Conservation (phyloP, 2,329 filamentous ascomycete species). For the Apiospora marii region DNA sequence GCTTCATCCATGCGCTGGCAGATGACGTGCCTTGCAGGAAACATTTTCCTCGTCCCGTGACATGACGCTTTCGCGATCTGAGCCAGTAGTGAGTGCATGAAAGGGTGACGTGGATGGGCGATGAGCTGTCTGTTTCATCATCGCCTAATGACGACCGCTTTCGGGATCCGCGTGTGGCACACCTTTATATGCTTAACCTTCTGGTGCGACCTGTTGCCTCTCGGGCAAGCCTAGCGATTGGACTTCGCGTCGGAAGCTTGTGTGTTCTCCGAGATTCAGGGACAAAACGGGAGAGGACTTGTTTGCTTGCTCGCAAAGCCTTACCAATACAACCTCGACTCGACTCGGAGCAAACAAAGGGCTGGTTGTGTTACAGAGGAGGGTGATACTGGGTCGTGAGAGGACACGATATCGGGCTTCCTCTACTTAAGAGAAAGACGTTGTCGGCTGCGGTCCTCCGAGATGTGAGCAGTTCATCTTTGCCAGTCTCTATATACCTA, state of each 20-base stretch:
- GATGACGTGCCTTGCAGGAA: background rate
- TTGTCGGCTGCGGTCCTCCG: background rate
- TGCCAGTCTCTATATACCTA: background rate
- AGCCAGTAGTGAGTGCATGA: background rate
- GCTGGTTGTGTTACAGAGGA: background rate
- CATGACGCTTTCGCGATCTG: no score
- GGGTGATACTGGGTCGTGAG: background rate
- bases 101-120: background rate
- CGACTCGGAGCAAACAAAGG: background rate
- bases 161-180: background rate
- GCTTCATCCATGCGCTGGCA: background rate
- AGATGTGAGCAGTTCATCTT: background rate
- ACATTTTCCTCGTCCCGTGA: no score
- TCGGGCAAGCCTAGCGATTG: background rate
- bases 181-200: background rate
- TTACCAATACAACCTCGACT: background rate
- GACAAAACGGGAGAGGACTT: background rate
- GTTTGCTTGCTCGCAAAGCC: slow-evolving; percentile 6
- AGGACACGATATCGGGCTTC: background rate
- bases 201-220: background rate
- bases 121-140: background rate
- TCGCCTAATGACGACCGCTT: background rate
- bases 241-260: background rate
- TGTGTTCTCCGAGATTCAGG: no score
- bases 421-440: background rate